Evolutionary conservation across 1,284 basidiomycete genomes (phyloP).

Genomic region (Cutaneotrichosporon sp.): DNA sequence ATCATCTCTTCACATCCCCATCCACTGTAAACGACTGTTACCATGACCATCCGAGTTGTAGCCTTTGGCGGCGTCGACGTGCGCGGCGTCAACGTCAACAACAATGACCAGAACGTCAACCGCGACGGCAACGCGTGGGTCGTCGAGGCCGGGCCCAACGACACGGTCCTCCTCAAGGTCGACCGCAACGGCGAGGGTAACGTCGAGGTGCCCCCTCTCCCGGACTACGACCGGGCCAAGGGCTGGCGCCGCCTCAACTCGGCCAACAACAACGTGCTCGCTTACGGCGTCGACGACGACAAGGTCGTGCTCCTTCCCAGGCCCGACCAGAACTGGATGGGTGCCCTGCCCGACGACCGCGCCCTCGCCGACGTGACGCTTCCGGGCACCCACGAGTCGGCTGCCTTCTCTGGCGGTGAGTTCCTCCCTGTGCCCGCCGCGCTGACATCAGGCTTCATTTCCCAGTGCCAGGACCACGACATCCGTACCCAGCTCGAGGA

Average conservation of each 20-base stretch:
- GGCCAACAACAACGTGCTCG: conserved; percentile 5
- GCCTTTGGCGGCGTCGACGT: conserved; percentile 15
- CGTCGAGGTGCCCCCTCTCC: conserved; percentile 1
- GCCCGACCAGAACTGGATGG: conserved; percentile 8
- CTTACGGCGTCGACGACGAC: conserved; percentile 13
- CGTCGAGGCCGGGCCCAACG: conserved; percentile 3
- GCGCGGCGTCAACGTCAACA: conserved; percentile 10
- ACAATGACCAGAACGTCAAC: conserved; percentile 6
- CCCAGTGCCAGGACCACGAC: conserved; percentile 43
- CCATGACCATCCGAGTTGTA: conserved; percentile 13
- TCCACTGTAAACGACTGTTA: neutral
- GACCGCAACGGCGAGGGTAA: conserved; percentile 9
- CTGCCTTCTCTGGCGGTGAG: conserved; percentile 11
- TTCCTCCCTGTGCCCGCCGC: neutral
- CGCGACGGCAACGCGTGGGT: conserved; percentile 11
- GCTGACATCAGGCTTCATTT: conserved; percentile 23
- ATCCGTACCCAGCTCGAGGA: conserved; percentile 42
- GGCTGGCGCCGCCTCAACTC: conserved; percentile 14
- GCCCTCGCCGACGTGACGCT: conserved; percentile 16
- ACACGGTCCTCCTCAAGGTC: conserved; percentile 6
- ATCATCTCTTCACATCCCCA: neutral
- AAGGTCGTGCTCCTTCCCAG: conserved; percentile 11
- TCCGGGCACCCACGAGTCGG: conserved; percentile 15
- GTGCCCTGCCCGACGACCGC: conserved; percentile 14
- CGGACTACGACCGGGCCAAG: conserved; percentile 6